phyloP scores from a whole-genome alignment of 306 rosid species.

The Alnus glutinosa region DNA sequence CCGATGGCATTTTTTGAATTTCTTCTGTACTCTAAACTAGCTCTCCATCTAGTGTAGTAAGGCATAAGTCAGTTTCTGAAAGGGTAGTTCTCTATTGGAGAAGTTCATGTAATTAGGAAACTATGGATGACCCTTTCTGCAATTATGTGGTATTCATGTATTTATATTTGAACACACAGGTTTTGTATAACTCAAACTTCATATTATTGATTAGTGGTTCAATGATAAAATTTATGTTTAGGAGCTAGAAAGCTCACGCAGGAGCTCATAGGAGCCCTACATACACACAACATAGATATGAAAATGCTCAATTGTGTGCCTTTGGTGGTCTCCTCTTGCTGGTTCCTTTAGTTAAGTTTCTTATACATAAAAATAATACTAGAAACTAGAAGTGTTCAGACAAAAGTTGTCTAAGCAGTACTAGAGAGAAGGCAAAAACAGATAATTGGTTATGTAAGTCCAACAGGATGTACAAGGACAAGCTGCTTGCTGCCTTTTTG shows the following conservation, averaged over 20 bases:
- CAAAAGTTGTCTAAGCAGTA: too few relatives aligned
- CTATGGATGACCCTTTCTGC: too few relatives aligned
- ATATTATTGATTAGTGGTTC: not conserved
- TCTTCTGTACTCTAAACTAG: too few relatives aligned
- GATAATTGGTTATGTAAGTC: not conserved
- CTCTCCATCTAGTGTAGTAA: too few relatives aligned
- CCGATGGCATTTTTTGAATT: too few relatives aligned
- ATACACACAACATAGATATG: not conserved
- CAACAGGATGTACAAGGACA: not conserved
- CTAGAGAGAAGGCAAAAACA: too few relatives aligned
- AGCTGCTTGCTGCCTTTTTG: not conserved
- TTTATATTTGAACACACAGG: not conserved
- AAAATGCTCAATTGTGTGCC: not conserved
- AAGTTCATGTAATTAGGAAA: too few relatives aligned
- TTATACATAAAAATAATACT: not conserved
- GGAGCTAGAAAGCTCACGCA: not conserved
- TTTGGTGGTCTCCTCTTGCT: not conserved
- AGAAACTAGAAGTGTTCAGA: too few relatives aligned
- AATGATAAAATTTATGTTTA: not conserved
- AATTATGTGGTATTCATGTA: too few relatives aligned
- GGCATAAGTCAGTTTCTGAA: too few relatives aligned
- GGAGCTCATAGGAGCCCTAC: not conserved
- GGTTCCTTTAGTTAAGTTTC: not conserved
- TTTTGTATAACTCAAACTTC: not conserved
- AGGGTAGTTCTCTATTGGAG: too few relatives aligned